Base-by-base conservation (phyloP, 1,139 yeast genomes). In the Arxiozyma telluris region DNA sequence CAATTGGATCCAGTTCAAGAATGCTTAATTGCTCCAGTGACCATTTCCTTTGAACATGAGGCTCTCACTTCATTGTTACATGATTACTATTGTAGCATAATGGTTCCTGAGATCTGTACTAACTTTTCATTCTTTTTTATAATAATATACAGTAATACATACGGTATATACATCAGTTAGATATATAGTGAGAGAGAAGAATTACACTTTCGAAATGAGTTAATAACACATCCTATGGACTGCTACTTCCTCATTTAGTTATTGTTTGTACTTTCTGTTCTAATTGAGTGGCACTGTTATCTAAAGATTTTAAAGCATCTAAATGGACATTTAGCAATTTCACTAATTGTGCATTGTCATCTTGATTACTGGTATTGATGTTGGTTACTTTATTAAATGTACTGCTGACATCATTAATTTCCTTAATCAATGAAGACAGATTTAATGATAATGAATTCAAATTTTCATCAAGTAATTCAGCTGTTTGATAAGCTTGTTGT, bases 301-400 rank as follows among this genome's bases (percentile, higher is more conserved):
- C 96, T 55, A 93, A 81, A 76, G 93, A 91, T 68, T 84, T 89
- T 70, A 93, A 77, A 60, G 96, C 89, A 59, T 91, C 94, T 68
- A 93, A 75, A 69, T 93, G 98, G 50, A 90, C 81, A 67, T 93
- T 91, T 68, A 93, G 78, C 58, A 94, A 77, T 69, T 84, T 85
- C 50, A 94, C 84, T 59, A 93, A 81, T 76, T 87, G 67, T 69
- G 81, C 65, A 51, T 66, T 67, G 51, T 68, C 70, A 44, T 68
- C 70, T 52, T 66, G 64, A 48, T 62, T 64, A 41, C 59, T 58
- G 39, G 61, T 50, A 51, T 66, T 68, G 72, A 84, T 68, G 9
- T 76, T 76, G 57, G 82, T 85, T 12, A 68, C 68, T 67, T 84
- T 83, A 68, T 87, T 87, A 67, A 90, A 84, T 3, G 86, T 84